Evolutionary conservation across 495 filamentous ascomycete species (phyloP), one percentile per base, ranked within the genome.

Genomic region (Aspergillus egyptiacus): DNA sequence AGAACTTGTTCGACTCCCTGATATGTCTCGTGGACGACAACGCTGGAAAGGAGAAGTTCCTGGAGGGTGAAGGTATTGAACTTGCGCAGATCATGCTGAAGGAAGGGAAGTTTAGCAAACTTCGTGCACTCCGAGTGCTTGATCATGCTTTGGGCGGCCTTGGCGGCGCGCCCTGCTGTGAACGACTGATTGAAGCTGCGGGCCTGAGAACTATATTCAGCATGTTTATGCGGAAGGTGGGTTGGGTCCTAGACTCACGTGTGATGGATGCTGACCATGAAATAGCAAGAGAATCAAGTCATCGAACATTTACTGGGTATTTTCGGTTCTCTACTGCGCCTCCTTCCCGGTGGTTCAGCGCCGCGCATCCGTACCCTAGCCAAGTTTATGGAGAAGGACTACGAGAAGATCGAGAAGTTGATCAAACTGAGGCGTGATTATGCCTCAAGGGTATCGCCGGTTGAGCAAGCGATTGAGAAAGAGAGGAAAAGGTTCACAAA

Each of bases 381-480:
- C 3, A 99, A 99, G 58, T 97, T 99, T 62, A 84, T 94, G 33
- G 91, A 96, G 68, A 91, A 86, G 55, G 85, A 96, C 49, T 96
- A 94, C 61, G 86, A 89, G 50, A 94, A 95, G 67, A 81, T 86
- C 10, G 68, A 57, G 8, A 85, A 81, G 57, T 72, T 95, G 1
- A 65, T 93, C 32, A 73, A 75, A 52, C 65, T 96, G 28, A 72
- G 94, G 32, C 70, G 80, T 20, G 85, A 87, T 11, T 95, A 87
- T 64, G 78, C 79, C 0, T 67, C 79, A 0, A 78, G 81, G 23
- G 62, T 97, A 0, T 70, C 59, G 0, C 66, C 76, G 0, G 83
- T 86, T 0, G 90, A 96, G 38, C 62, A 74, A 48, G 73, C 78
- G 47, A 89, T 95, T 45, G 68, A 73, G 42, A 67, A 71, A 9